phyloP scores from a whole-genome alignment of 352 stramenopile species.

The Globisporangium abappressorium region DNA sequence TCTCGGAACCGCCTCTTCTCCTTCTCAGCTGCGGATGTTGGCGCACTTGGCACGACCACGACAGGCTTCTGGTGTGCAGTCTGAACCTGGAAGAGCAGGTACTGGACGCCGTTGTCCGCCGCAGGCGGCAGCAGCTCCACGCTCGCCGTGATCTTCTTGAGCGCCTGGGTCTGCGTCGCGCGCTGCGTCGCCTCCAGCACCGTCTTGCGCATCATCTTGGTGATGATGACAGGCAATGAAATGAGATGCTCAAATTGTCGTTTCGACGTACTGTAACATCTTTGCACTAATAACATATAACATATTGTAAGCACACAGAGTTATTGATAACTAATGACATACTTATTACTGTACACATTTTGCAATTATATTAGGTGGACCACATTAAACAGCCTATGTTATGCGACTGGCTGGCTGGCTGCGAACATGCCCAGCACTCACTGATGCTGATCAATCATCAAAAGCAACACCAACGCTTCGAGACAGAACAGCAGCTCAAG shows the following conservation, averaged over 20 bases:
- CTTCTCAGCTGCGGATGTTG: constrained; percentile 1
- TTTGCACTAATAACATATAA: no score
- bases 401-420: neutral
- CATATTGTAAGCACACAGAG: no score
- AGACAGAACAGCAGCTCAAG: neutral
- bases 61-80: constrained; percentile 38
- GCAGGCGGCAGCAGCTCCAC: constrained; percentile 48
- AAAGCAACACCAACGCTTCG: neutral
- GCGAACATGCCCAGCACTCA: no score
- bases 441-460: neutral
- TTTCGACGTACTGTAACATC: no score
- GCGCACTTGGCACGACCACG: constrained; percentile 12
- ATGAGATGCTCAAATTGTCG: neutral
- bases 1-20: constrained; percentile 39
- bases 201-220: constrained; percentile 49
- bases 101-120: constrained; percentile 33
- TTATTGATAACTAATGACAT: neutral
- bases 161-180: constrained; percentile 50
- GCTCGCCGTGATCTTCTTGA: constrained; percentile 60
- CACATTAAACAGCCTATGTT: neutral
- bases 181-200: constrained; percentile 64
- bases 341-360: neutral
- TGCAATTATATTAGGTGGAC: neutral
- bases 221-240: neutral
- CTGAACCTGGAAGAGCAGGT: constrained; percentile 57